phyloP scores from a whole-genome alignment of 768 basidiomycete genomes.

The Mycena sanguinolenta region DNA sequence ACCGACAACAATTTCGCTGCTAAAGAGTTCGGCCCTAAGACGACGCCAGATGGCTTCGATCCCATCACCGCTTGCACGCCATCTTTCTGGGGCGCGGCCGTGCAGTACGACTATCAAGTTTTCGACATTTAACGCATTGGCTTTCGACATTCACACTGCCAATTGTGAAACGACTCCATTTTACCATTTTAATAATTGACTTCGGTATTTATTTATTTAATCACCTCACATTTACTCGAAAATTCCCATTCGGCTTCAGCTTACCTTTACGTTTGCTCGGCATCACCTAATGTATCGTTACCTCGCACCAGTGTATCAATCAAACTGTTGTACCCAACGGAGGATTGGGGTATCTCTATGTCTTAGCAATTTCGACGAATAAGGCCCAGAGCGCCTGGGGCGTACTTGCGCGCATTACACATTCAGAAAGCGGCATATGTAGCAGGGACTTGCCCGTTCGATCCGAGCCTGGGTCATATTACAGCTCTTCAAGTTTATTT shows the following conservation, averaged over 20 bases:
- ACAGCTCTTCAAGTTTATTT: too few relatives aligned
- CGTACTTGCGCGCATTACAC: too few relatives aligned
- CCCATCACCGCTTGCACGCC: constrained; percentile 71
- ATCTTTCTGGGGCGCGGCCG: constrained; percentile 74
- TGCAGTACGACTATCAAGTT: constrained; percentile 81
- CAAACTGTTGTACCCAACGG: not conserved
- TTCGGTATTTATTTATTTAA: not conserved
- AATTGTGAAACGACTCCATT: not conserved
- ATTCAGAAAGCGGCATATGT: too few relatives aligned
- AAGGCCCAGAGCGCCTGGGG: too few relatives aligned
- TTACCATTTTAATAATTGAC: not conserved
- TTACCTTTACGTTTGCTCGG: not conserved
- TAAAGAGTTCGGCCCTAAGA: constrained; percentile 65
- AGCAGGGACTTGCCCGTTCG: too few relatives aligned
- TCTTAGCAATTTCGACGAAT: too few relatives aligned
- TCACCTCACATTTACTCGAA: not conserved
- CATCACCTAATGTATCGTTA: not conserved
- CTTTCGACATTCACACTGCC: not conserved
- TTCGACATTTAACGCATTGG: constrained; percentile 53
- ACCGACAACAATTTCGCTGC: constrained; percentile 67
- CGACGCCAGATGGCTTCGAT: constrained; percentile 52
- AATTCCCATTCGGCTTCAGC: not conserved
- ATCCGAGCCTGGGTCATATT: too few relatives aligned
- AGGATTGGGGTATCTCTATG: too few relatives aligned
- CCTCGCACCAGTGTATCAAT: not conserved